A percentile compares a stretch with the other conserved stretches of the same genome.
Evolutionary conservation across 768 basidiomycete species (phyloP).

Genomic region (Xerocomellus dryophilus): DNA sequence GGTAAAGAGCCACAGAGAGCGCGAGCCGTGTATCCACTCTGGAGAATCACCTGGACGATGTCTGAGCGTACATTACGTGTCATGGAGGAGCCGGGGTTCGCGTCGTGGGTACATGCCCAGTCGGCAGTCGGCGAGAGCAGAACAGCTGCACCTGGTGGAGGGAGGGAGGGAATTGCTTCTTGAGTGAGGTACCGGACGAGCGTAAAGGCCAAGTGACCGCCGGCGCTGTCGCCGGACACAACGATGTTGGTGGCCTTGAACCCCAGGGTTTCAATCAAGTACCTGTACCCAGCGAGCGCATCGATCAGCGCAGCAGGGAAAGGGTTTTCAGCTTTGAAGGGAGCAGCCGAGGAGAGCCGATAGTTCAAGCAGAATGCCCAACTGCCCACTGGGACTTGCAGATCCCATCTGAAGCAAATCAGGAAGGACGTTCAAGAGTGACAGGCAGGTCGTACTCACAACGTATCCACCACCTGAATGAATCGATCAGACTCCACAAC

Average conservation of each 20-base stretch:
- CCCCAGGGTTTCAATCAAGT: conserved; percentile 1
- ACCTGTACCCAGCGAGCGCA: conserved; percentile 5
- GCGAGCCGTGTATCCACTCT: neutral
- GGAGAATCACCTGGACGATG: neutral
- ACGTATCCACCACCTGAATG: neutral
- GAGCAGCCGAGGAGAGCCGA: conserved; percentile 1
- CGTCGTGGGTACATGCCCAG: conserved; percentile 1
- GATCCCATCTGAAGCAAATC: neutral
- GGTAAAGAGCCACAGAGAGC: conserved; percentile 11
- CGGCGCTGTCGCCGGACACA: conserved; percentile 2
- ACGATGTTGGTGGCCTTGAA: conserved; percentile 2
- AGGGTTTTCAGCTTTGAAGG: neutral
- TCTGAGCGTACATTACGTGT: conserved; percentile 1
- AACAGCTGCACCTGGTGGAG: neutral
- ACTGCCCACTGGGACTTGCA: neutral
- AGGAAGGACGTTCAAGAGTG: neutral
- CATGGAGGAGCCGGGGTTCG: neutral
- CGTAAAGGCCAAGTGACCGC: neutral
- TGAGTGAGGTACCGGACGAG: neutral
- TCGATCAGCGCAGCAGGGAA: conserved; percentile 1
- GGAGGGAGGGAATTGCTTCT: neutral
- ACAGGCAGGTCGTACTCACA: neutral
- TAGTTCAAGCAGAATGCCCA: conserved; percentile 4
- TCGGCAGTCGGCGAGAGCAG: neutral
- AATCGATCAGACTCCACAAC: neutral